Evolutionary conservation across 495 filamentous ascomycete species (phyloP).

Genomic region (Penicillium nucicola): DNA sequence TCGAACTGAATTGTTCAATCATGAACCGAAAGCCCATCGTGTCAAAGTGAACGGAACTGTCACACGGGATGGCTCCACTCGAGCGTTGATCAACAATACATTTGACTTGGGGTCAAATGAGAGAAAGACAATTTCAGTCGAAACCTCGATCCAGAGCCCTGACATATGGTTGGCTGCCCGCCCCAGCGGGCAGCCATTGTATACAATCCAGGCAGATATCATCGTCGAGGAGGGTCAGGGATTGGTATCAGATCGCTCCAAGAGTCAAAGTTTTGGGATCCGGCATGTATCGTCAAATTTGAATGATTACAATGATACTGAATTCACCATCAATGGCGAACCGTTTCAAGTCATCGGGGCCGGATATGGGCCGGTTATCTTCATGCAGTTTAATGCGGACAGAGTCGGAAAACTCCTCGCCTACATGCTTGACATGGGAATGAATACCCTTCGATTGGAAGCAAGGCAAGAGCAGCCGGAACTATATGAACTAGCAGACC

Average conservation of each 20-base stretch:
- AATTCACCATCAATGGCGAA: constrained; percentile 53
- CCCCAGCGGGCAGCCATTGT: constrained; percentile 74
- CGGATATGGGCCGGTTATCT: constrained; percentile 60
- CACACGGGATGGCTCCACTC: constrained; percentile 12
- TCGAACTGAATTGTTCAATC: constrained; percentile 47
- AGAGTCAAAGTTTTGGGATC: constrained; percentile 48
- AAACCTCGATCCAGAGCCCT: constrained; percentile 47
- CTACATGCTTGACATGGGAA: constrained; percentile 55
- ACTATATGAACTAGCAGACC: constrained; percentile 56
- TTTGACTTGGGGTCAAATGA: constrained; percentile 37
- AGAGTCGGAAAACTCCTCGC: constrained; percentile 44
- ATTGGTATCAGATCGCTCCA: constrained; percentile 41
- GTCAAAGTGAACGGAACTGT: constrained; percentile 40
- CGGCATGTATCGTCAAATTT: constrained; percentile 50
- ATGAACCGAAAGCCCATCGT: constrained; percentile 33
- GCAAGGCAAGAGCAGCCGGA: constrained; percentile 63
- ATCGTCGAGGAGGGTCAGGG: constrained; percentile 18
- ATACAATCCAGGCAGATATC: constrained; percentile 47
- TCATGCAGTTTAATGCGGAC: constrained; percentile 50
- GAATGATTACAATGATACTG: constrained; percentile 51
- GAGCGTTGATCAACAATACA: constrained; percentile 19
- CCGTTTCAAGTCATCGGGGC: constrained; percentile 59
- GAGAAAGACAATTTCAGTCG: constrained; percentile 35
- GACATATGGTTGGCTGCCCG: constrained; percentile 74
- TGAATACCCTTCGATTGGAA: constrained; percentile 62